These are phyloP conservation scores for Rhizoclosmatium sp. DNA, from an alignment of 192 early-diverging fungal genomes.

Conservation along the genomic window DNA sequence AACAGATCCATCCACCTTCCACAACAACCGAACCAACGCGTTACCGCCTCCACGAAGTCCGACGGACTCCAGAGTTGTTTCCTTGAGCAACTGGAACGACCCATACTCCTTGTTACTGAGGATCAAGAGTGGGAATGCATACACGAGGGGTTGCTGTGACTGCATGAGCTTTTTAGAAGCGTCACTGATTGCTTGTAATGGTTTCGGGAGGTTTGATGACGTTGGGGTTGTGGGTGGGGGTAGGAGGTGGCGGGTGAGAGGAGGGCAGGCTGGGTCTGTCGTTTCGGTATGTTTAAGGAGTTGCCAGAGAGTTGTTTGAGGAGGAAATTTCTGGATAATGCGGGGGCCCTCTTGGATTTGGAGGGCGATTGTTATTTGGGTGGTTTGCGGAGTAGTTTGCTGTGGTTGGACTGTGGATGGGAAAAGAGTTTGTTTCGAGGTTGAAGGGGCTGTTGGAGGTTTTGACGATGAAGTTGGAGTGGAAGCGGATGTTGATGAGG, in stretches of 20 bases:
- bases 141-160: slow-evolving; percentile 32
- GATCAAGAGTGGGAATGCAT: slow-evolving; percentile 69
- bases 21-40: slow-evolving; percentile 74
- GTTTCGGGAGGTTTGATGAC: slow-evolving; percentile 23
- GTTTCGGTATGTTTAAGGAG: slow-evolving; percentile 67
- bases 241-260: slow-evolving; percentile 56
- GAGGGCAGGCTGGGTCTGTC: slow-evolving; percentile 41
- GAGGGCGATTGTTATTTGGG: slow-evolving; percentile 67
- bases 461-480: background rate
- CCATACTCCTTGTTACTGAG: slow-evolving; percentile 73
- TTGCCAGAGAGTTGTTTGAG: slow-evolving; percentile 74
- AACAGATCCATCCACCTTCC: slow-evolving; percentile 56
- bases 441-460: background rate
- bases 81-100: slow-evolving; percentile 64
- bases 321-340: slow-evolving; percentile 67
- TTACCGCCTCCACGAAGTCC: slow-evolving; percentile 72
- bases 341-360: slow-evolving; percentile 76
- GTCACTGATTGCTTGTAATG: slow-evolving; percentile 18
- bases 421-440: background rate
- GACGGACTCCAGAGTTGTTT: slow-evolving; percentile 72
- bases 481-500: slow-evolving; percentile 6
- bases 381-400: background rate
- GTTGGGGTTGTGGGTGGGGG: slow-evolving; percentile 2
- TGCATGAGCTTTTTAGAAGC: slow-evolving; percentile 20
- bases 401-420: background rate